phyloP scores from a whole-genome alignment of 2,329 filamentous ascomycete genomes.

The Alternaria alternata region DNA sequence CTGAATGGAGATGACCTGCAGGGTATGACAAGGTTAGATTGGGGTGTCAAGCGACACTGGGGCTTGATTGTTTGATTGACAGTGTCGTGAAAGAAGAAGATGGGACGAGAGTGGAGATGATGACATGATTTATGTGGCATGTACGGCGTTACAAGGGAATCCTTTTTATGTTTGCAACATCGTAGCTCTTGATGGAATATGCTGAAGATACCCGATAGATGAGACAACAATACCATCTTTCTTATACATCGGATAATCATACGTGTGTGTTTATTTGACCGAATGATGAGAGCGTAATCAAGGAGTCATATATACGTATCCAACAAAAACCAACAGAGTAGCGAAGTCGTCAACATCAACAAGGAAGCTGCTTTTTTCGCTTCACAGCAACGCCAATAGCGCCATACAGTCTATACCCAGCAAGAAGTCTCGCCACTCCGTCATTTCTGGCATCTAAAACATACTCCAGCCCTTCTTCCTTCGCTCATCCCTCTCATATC shows the following conservation, averaged over 20 bases:
- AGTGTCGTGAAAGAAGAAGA: neutral
- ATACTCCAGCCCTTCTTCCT: conserved; percentile 45
- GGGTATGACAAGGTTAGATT: conserved; percentile 58
- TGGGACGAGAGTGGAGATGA: neutral
- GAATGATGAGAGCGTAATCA: neutral
- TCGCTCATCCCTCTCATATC: conserved; percentile 33
- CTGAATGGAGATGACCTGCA: conserved; percentile 67
- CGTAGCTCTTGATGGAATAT: neutral
- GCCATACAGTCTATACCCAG: conserved; percentile 18
- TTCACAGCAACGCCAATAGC: conserved; percentile 7
- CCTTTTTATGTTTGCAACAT: neutral
- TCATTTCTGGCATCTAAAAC: conserved; percentile 27
- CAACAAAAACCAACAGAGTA: neutral
- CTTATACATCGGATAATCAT: neutral
- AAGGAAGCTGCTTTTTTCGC: neutral
- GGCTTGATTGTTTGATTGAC: conserved; percentile 29
- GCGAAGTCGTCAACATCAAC: conserved; percentile 4
- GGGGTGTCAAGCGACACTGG: conserved; percentile 49
- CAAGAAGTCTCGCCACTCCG: neutral
- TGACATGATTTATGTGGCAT: conserved; percentile 3
- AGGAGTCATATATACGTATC: conserved; percentile 4
- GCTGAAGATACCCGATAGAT: conserved; percentile 5
- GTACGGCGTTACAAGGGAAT: neutral
- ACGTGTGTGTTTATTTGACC: neutral
- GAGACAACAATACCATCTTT: neutral